phyloP scores from a whole-genome alignment of 2,329 filamentous ascomycete species.

The Sclerotinia trifoliorum region DNA sequence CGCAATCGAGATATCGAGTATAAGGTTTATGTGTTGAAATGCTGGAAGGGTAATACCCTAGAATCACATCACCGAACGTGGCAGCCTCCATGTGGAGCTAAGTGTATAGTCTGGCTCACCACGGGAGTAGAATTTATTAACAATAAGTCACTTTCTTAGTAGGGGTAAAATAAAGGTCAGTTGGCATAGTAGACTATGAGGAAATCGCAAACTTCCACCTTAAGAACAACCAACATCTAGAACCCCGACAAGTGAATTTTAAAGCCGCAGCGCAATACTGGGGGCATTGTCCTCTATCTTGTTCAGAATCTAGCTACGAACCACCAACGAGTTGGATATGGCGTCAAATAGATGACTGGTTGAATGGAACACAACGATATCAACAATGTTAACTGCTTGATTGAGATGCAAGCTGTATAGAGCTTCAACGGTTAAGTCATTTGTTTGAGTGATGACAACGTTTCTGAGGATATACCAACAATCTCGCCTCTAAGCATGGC shows the following conservation, averaged over 20 bases:
- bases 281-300: neutral
- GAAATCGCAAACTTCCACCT: neutral
- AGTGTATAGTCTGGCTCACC: neutral
- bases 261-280: rapidly evolving
- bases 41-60: too few relatives aligned
- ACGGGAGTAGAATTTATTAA: neutral
- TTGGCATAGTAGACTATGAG: neutral
- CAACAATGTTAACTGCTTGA: too few relatives aligned
- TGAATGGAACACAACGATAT: neutral
- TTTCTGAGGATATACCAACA: neutral
- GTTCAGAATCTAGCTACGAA: neutral
- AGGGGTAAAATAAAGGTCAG: neutral
- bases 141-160: neutral
- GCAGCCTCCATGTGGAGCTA: neutral
- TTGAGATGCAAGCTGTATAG: neutral
- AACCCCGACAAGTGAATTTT: neutral
- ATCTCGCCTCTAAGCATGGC: neutral
- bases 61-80: neutral
- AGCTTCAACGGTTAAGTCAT: neutral
- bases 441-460: neutral
- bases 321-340: neutral
- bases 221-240: neutral
- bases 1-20: neutral
- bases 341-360: neutral
- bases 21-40: too few relatives aligned